A percentile compares a stretch with the other conserved stretches of the same genome.
phyloP scores from a whole-genome alignment of 2,329 filamentous ascomycete genomes.

The Juglanconis sp. region DNA sequence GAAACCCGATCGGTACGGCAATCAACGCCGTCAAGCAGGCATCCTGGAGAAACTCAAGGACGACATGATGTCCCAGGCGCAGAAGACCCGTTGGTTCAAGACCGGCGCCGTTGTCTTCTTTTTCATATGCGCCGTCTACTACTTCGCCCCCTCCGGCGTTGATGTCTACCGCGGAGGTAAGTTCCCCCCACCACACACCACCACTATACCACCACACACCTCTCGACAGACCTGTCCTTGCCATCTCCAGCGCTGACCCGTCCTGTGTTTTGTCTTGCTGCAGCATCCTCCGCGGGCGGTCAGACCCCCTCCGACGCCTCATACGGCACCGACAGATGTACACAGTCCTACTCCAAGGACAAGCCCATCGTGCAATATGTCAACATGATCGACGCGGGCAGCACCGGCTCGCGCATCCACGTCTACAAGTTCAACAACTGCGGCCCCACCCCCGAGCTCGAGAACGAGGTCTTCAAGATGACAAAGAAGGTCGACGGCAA shows the following conservation, averaged over 20 bases:
- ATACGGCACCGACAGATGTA: constrained; percentile 71
- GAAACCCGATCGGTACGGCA: constrained; percentile 59
- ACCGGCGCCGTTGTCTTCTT: constrained; percentile 60
- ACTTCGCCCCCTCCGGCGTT: constrained; percentile 57
- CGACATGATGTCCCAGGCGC: constrained; percentile 60
- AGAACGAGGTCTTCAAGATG: constrained; percentile 90
- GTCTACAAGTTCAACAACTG: constrained; percentile 99
- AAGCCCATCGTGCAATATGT: constrained; percentile 97
- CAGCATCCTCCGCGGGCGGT: constrained; percentile 33
- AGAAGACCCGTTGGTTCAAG: constrained; percentile 64
- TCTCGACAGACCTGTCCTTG: background rate
- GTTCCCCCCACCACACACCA: constrained; percentile 7
- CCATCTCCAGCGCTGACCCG: background rate
- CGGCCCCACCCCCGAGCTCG: constrained; percentile 88
- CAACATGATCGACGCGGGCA: constrained; percentile 97
- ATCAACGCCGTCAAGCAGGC: constrained; percentile 42
- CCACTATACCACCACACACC: background rate
- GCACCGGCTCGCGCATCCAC: constrained; percentile 95
- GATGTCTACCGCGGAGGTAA: constrained; percentile 49
- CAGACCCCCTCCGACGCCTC: constrained; percentile 58
- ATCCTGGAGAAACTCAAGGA: constrained; percentile 55
- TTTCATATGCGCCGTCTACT: constrained; percentile 61
- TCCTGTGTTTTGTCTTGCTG: background rate
- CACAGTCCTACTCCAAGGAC: constrained; percentile 76
- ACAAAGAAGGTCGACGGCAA: constrained; percentile 76